Base-by-base conservation (phyloP, 2,329 filamentous ascomycete species). In the Trichophyton mentagrophytes region DNA sequence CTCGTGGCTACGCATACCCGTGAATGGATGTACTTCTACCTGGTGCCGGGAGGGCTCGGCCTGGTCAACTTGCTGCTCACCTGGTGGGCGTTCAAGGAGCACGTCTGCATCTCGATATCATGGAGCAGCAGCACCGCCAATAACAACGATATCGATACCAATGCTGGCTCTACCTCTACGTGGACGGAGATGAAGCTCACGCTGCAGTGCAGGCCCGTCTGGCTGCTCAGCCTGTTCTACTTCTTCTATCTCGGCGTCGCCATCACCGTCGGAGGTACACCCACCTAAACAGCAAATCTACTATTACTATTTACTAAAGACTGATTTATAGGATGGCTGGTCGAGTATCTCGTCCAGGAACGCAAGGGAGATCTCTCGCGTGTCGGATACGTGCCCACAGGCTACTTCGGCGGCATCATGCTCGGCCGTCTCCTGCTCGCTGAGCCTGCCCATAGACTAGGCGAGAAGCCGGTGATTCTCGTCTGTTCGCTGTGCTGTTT, bases 221-320 rank as follows among this genome's bases (percentile, higher is more conserved):
- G 88, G 86, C 76, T 90, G 7, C 78, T 84, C 57, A 80, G 88
- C 1, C 63, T 87, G 1, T 95, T 95, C 70, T 75, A 95, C 13
- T 79, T 95, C 3, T 83, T 84, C 7, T 95, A 95, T 67, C 85
- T 92, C 0, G 90, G 90, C 3, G 80, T 83, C 4, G 90, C 95
- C 62, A 75, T 77, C 9, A 84, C 83, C 0, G 76, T 90, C 1
- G 86, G 86, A 17, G 89, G 89, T 69, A 65, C 38, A 2, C 56
- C 15, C 30, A 1, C 9, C 20, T 5, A 58, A 60, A 25, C 6
- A 20, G 8, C n/a, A 47, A 11, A 22, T 22, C 33, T 13, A 38
- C 27, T 13, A 13, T 36, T 9, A 36, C 33, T 3, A 22, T n/a
- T 22, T 22, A 22, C 22, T 22, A 2, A 13, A 38, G 33, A 13